A percentile compares a stretch with the other conserved stretches of the same genome.
Evolutionary conservation across 495 filamentous ascomycete genomes (phyloP).

Genomic region (Lentithecium fluviatile): DNA sequence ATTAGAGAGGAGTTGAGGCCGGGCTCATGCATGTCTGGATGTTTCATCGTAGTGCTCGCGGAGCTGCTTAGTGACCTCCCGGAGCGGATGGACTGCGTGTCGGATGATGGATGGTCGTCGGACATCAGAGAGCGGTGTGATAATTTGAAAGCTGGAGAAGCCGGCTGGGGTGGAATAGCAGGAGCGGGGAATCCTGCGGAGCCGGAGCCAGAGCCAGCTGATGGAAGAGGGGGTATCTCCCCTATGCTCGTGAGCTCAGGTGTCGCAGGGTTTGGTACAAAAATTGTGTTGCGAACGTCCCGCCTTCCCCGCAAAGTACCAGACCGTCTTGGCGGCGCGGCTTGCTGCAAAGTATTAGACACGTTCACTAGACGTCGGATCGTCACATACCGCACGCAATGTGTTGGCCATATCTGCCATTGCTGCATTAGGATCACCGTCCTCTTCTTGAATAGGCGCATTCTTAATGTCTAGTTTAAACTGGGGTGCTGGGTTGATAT

Average conservation of each 20-base stretch:
- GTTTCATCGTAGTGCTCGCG: constrained; percentile 56
- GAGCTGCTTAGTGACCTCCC: constrained; percentile 72
- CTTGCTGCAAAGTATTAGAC: constrained; percentile 46
- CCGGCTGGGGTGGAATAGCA: constrained; percentile 25
- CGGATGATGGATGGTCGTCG: constrained; percentile 66
- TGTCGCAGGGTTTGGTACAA: constrained; percentile 36
- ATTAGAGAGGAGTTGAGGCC: constrained; percentile 90
- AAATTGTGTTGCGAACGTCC: constrained; percentile 65
- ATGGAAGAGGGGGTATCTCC: constrained; percentile 28
- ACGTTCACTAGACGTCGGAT: neutral
- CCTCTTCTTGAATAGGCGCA: constrained; percentile 90
- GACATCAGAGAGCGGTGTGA: constrained; percentile 34
- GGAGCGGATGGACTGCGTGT: constrained; percentile 89
- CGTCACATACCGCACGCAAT: constrained; percentile 60
- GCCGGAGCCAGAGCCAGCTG: constrained; percentile 7
- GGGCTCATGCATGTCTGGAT: constrained; percentile 77
- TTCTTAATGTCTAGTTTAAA: constrained; percentile 92
- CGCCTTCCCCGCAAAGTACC: constrained; percentile 84
- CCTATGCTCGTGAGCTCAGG: constrained; percentile 35
- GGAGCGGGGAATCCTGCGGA: constrained; percentile 13
- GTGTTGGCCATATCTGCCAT: constrained; percentile 90
- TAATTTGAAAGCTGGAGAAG: constrained; percentile 40
- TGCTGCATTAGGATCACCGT: constrained; percentile 81
- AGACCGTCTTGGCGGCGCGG: constrained; percentile 60
- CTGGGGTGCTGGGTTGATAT: constrained; percentile 45